phyloP scores from a whole-genome alignment of 2,329 filamentous ascomycete genomes.

The Aspergillus vadensis region DNA sequence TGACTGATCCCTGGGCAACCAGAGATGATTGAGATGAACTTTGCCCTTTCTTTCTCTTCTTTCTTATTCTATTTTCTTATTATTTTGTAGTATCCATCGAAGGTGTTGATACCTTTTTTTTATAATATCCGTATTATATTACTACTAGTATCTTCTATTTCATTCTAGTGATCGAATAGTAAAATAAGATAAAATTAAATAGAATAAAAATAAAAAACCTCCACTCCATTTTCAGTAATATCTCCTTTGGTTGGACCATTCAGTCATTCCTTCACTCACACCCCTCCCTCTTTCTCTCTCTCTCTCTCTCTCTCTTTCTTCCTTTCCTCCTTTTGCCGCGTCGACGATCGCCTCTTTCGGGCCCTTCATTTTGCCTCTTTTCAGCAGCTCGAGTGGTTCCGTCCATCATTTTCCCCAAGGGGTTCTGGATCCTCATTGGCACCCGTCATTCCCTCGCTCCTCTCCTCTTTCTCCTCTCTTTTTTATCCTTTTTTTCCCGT shows the following conservation, averaged over 20 bases:
- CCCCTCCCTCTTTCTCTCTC: background rate
- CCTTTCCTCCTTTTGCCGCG: background rate
- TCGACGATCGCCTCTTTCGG: constrained; percentile 11
- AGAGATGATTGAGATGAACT: no score
- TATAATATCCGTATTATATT: no score
- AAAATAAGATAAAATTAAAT: no score
- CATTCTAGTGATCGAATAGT: no score
- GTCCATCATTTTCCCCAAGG: constrained; percentile 13
- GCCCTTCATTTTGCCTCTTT: background rate
- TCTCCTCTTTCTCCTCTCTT: constrained; percentile 4
- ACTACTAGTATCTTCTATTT: no score
- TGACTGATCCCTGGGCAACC: no score
- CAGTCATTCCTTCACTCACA: no score
- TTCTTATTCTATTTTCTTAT: no score
- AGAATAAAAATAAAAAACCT: background rate
- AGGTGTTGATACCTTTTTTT: no score
- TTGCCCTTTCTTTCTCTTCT: no score
- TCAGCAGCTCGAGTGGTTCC: background rate
- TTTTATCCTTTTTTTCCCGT: constrained; percentile 4
- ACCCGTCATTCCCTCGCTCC: constrained; percentile 5
- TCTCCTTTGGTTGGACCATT: background rate
- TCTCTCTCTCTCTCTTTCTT: constrained; percentile 7
- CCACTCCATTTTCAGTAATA: background rate
- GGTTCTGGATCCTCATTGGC: constrained; percentile 10
- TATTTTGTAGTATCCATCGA: no score